These are phyloP conservation scores for Citeromyces siamensis DNA, from an alignment of 1,139 yeast species.

Conservation along the genomic window DNA sequence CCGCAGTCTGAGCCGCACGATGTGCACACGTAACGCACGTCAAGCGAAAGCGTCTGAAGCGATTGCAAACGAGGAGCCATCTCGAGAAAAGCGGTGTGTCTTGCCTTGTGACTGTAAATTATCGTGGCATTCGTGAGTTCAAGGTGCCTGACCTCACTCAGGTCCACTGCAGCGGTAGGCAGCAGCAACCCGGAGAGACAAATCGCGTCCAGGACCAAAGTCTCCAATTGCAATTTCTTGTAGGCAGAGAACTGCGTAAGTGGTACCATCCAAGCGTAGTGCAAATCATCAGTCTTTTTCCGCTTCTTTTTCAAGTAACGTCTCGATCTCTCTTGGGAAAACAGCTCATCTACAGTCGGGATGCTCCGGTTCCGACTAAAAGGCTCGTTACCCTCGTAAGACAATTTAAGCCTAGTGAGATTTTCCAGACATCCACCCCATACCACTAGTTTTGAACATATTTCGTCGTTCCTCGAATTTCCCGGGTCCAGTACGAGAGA, in stretches of 20 bases:
- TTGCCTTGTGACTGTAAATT: constrained; percentile 3
- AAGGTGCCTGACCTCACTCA: constrained; percentile 2
- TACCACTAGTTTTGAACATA: constrained; percentile 5
- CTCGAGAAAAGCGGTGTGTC: constrained; percentile 3
- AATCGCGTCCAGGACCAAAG: constrained; percentile 6
- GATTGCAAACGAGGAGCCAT: constrained; percentile 3
- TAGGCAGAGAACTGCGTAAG: neutral
- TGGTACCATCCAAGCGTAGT: neutral
- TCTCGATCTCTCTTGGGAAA: neutral
- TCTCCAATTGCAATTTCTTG: constrained; percentile 3
- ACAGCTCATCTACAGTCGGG: neutral
- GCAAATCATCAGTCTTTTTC: neutral
- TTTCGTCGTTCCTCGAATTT: neutral
- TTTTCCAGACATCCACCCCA: constrained; percentile 6
- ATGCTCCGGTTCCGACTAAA: constrained; percentile 3
- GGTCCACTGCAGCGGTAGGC: constrained; percentile 1
- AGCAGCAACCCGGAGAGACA: constrained; percentile 1
- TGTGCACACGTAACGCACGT: constrained; percentile 5
- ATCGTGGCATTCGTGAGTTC: constrained; percentile 6
- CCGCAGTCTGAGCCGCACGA: constrained; percentile 6
- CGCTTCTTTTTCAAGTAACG: neutral
- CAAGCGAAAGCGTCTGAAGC: constrained; percentile 6
- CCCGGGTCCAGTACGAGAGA: constrained; percentile 5
- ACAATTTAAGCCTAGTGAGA: constrained; percentile 4
- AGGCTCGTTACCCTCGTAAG: constrained; percentile 2